These are phyloP conservation scores for Claviceps sp. DNA, from an alignment of 2,329 filamentous ascomycete genomes.

Conservation along the genomic window DNA sequence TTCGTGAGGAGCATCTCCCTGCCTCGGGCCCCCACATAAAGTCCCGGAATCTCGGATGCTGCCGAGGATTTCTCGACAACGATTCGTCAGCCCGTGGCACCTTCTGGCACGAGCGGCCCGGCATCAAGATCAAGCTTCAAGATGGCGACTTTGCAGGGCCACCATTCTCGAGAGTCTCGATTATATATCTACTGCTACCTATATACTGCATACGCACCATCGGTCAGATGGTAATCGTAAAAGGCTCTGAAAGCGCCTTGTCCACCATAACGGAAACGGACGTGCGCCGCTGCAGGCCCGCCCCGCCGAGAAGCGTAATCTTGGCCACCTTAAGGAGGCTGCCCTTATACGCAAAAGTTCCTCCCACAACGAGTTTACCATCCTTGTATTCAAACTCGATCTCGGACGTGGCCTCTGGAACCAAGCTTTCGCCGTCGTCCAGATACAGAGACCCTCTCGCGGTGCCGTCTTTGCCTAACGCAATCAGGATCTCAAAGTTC, in stretches of 20 bases:
- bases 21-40: neutral
- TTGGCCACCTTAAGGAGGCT: slow-evolving; percentile 1
- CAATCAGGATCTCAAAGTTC: slow-evolving; percentile 56
- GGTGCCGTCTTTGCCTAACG: slow-evolving; percentile 45
- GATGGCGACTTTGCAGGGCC: too few relatives aligned
- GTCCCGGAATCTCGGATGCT: neutral
- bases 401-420: neutral
- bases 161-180: too few relatives aligned
- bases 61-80: neutral
- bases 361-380: slow-evolving; percentile 32
- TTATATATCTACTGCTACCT: too few relatives aligned
- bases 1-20: too few relatives aligned
- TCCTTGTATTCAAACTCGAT: slow-evolving; percentile 40
- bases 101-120: neutral
- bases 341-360: slow-evolving; percentile 1
- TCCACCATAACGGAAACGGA: neutral
- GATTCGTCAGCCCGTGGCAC: neutral
- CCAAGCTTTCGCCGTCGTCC: slow-evolving; percentile 58
- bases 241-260: neutral
- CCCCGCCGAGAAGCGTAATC: neutral
- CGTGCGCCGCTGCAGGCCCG: neutral
- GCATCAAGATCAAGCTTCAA: slow-evolving; percentile 8
- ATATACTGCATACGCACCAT: too few relatives aligned
- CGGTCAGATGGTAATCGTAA: neutral
- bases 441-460: slow-evolving; percentile 56